These are phyloP conservation scores for Ustilago hordei DNA, from an alignment of 1,284 basidiomycete species.

Conservation along the genomic window DNA sequence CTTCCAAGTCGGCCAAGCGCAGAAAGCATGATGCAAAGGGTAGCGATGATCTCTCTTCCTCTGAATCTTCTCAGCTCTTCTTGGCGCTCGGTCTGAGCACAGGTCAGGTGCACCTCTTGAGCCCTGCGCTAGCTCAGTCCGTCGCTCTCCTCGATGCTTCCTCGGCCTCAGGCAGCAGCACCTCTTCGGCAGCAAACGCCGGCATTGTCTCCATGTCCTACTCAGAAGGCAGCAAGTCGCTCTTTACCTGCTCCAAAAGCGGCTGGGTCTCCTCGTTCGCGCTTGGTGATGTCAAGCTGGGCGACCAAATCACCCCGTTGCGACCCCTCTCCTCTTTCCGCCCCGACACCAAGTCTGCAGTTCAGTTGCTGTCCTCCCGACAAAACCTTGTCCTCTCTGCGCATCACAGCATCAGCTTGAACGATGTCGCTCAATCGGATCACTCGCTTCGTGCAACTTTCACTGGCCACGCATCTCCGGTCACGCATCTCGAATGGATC, in stretches of 20 bases:
- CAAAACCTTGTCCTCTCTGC: constrained; percentile 44
- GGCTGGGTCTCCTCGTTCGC: constrained; percentile 54
- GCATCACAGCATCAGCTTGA: constrained; percentile 58
- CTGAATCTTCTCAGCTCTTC: constrained; percentile 42
- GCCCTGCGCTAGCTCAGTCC: constrained; percentile 56
- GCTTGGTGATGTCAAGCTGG: constrained; percentile 41
- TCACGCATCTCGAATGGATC: constrained; percentile 62
- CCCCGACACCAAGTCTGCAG: constrained; percentile 46
- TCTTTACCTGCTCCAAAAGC: constrained; percentile 55
- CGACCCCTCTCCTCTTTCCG: constrained; percentile 43
- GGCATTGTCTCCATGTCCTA: constrained; percentile 50
- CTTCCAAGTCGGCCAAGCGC: constrained; percentile 46
- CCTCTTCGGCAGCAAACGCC: constrained; percentile 40
- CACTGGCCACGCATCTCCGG: constrained; percentile 61
- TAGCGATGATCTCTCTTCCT: constrained; percentile 16
- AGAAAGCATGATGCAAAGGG: constrained; percentile 48
- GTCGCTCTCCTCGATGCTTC: constrained; percentile 55
- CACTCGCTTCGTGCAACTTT: constrained; percentile 32
- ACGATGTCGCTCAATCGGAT: constrained; percentile 22
- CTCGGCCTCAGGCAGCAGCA: constrained; percentile 51
- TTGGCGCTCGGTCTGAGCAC: constrained; percentile 61
- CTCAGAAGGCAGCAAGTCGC: constrained; percentile 21
- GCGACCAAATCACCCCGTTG: constrained; percentile 22
- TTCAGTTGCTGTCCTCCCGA: constrained; percentile 37
- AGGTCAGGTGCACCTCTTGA: constrained; percentile 60